These are phyloP conservation scores for Pythium utonaiense DNA, from an alignment of 352 stramenopile species.

Conservation along the genomic window DNA sequence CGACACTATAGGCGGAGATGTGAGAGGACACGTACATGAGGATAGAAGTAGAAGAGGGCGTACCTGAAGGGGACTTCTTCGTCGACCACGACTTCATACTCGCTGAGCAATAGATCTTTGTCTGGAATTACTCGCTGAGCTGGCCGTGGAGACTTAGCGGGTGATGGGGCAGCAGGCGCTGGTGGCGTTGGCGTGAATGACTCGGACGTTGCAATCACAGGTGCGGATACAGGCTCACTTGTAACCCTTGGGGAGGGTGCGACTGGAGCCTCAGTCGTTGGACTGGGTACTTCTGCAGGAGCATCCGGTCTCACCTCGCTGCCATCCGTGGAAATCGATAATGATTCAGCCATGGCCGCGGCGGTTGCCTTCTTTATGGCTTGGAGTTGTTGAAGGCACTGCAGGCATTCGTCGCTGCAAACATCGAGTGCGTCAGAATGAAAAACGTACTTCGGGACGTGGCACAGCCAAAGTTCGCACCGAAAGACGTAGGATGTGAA, in stretches of 20 bases:
- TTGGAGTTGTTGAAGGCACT: slow-evolving; percentile 72
- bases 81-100: slow-evolving; percentile 74
- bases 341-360: slow-evolving; percentile 38
- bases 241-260: background rate
- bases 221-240: background rate
- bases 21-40: too few species aligned
- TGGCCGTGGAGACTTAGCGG: background rate
- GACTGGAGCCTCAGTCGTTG: slow-evolving; percentile 17
- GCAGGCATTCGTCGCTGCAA: slow-evolving; percentile 75
- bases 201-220: background rate
- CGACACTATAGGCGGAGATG: slow-evolving; percentile 52
- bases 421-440: slow-evolving; percentile 6
- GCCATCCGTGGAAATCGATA: slow-evolving; percentile 4
- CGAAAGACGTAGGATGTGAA: slow-evolving; percentile 84
- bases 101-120: slow-evolving; percentile 46
- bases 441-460: too few species aligned
- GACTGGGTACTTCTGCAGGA: slow-evolving; percentile 16
- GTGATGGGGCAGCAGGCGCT: background rate
- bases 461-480: slow-evolving; percentile 30
- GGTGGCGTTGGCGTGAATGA: background rate
- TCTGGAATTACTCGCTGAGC: slow-evolving; percentile 31
- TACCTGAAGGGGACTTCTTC: slow-evolving; percentile 71
- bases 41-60: background rate
- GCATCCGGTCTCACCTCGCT: background rate
- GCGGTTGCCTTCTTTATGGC: slow-evolving; percentile 73